These are phyloP conservation scores for Deuterostichococcus epilithicus DNA, from an alignment of 139 green algal species.

Conservation along the genomic window DNA sequence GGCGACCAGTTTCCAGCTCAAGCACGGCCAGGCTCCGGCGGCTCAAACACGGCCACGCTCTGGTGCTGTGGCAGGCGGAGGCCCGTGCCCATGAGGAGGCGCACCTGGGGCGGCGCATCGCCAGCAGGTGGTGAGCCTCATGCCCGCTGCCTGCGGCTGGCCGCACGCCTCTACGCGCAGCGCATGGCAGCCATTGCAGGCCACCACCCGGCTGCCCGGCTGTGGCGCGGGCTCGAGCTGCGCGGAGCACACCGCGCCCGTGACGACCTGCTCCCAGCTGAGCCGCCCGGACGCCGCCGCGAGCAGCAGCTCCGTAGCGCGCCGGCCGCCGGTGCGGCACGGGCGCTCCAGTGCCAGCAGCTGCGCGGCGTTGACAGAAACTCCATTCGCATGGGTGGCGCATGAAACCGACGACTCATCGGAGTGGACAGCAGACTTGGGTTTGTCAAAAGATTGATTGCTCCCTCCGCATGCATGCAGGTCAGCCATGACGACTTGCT, in stretches of 20 bases:
- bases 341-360: background rate
- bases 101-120: no score
- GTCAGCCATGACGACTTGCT: no score
- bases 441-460: no score
- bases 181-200: background rate
- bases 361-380: background rate
- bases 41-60: no score
- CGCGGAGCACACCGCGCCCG: background rate
- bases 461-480: no score
- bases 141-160: background rate
- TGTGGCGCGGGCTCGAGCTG: background rate
- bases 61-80: no score
- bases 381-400: no score
- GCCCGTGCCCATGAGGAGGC: no score
- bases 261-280: background rate
- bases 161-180: background rate
- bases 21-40: no score
- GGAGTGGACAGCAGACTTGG: no score
- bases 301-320: background rate
- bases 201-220: background rate
- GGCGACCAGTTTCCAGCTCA: no score
- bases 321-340: background rate
- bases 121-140: background rate
- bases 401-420: no score
- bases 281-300: background rate